Percentiles rank a stretch among this genome's conserved stretches.
These are phyloP conservation scores for Pisolithus albus DNA, from an alignment of 768 basidiomycete genomes.

Conservation along the genomic window DNA sequence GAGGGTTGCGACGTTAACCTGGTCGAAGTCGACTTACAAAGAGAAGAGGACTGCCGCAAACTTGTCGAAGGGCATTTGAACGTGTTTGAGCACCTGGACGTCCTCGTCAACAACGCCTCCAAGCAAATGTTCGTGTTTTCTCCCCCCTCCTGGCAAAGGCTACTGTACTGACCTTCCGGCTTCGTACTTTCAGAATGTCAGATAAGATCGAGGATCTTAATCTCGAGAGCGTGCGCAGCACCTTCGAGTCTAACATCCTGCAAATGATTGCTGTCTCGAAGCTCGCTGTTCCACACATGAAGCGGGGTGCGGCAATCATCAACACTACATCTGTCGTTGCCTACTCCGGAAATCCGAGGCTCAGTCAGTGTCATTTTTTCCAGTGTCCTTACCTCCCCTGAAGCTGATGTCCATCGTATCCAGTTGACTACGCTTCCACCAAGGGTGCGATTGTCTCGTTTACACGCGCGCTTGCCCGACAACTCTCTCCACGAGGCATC, in stretches of 20 bases:
- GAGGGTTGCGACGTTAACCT: constrained; percentile 31
- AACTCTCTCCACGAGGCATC: constrained; percentile 50
- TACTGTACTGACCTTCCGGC: neutral
- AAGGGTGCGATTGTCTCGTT: constrained; percentile 57
- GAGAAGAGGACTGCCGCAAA: constrained; percentile 34
- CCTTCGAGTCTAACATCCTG: constrained; percentile 52
- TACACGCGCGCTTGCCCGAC: constrained; percentile 46
- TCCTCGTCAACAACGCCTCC: constrained; percentile 56
- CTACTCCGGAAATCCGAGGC: constrained; percentile 28
- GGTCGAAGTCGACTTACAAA: constrained; percentile 38
- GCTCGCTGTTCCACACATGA: constrained; percentile 51
- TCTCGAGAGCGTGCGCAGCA: constrained; percentile 46
- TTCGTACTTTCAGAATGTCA: constrained; percentile 30
- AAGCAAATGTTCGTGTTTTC: constrained; percentile 30
- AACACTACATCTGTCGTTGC: constrained; percentile 56
- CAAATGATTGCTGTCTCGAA: constrained; percentile 54
- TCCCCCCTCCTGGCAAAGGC: neutral
- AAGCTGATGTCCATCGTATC: constrained; percentile 7
- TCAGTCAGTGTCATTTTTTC: constrained; percentile 15
- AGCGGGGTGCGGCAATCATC: constrained; percentile 52
- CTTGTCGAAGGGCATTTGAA: constrained; percentile 43
- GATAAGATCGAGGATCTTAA: constrained; percentile 43
- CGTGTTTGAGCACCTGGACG: constrained; percentile 41
- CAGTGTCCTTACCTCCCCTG: constrained; percentile 3
- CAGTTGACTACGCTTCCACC: constrained; percentile 48